Evolutionary conservation across 2,329 filamentous ascomycete genomes (phyloP).

Genomic region (Phyllosticta citribraziliensis): DNA sequence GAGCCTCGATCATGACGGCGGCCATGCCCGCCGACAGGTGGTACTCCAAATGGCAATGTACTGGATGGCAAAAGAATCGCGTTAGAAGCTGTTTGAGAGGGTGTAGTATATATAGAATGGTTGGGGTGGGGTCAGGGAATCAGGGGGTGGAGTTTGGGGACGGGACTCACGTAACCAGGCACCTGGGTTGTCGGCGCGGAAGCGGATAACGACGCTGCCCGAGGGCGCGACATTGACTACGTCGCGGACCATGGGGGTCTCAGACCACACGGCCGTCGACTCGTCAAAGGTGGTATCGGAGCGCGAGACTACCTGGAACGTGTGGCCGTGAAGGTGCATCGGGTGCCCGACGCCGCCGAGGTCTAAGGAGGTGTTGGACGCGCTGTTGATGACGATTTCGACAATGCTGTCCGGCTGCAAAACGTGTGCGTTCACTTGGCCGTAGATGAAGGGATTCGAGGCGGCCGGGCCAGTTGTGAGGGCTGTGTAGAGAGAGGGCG

Average conservation of each 20-base stretch:
- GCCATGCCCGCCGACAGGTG: constrained; percentile 24
- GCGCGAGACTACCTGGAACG: constrained; percentile 59
- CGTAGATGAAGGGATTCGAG: constrained; percentile 53
- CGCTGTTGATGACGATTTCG: constrained; percentile 16
- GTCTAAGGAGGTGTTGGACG: neutral
- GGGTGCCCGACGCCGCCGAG: constrained; percentile 23
- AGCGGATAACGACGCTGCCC: constrained; percentile 55
- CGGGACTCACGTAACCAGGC: constrained; percentile 33
- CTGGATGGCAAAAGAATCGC: constrained; percentile 46
- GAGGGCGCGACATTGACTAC: constrained; percentile 53
- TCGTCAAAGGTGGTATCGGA: constrained; percentile 25
- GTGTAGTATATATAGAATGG: constrained; percentile 1
- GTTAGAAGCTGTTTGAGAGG: constrained; percentile 16
- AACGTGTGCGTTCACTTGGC: constrained; percentile 33
- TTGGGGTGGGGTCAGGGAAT: neutral
- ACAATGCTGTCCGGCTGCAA: constrained; percentile 19
- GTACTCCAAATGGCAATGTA: constrained; percentile 68
- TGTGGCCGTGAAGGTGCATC: constrained; percentile 43
- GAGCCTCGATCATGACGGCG: constrained; percentile 21
- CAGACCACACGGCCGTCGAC: constrained; percentile 39
- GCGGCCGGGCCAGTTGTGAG: constrained; percentile 47
- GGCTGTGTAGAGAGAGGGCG: constrained; percentile 60
- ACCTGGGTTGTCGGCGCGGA: constrained; percentile 52
- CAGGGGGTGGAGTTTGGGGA: too few species aligned
- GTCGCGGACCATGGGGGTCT: constrained; percentile 57